Percentiles rank a stretch among this genome's conserved stretches.
These are phyloP conservation scores for Xylaria sp. DNA, from an alignment of 2,329 filamentous ascomycete species.

Conservation along the genomic window DNA sequence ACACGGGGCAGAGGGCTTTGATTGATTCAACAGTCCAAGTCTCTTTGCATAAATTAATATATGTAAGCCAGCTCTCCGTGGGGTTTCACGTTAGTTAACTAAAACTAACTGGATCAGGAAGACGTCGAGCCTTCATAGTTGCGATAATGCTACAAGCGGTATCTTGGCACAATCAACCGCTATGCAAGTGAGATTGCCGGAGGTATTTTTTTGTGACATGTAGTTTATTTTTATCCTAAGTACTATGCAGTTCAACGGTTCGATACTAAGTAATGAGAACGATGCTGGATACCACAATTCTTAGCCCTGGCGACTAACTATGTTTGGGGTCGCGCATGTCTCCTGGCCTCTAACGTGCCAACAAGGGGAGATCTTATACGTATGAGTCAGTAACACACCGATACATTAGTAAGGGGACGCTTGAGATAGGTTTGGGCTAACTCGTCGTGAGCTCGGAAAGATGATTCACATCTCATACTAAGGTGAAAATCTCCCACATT, in stretches of 20 bases:
- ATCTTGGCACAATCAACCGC: background rate
- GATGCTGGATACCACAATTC: background rate
- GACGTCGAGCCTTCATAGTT: background rate
- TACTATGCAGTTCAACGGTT: background rate
- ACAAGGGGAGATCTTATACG: no score
- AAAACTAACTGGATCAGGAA: constrained; percentile 2
- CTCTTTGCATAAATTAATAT: background rate
- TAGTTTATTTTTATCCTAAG: background rate
- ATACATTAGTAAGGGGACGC: no score
- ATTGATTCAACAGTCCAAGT: no score
- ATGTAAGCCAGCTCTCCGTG: background rate
- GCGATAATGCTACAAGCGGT: background rate
- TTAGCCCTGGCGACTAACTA: background rate
- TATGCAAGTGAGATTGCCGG: background rate
- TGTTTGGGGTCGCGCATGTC: background rate
- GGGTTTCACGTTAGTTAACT: no score
- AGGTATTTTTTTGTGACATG: constrained; percentile 1
- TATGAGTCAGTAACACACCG: no score
- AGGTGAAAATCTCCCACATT: no score
- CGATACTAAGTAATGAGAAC: constrained; percentile 1
- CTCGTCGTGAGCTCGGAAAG: no score
- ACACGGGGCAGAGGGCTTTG: no score
- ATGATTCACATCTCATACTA: no score
- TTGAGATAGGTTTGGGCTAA: no score
- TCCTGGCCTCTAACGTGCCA: no score